Conservation (phyloP, 2,329 filamentous ascomycete genomes). For the Lecanosticta acicola region DNA sequence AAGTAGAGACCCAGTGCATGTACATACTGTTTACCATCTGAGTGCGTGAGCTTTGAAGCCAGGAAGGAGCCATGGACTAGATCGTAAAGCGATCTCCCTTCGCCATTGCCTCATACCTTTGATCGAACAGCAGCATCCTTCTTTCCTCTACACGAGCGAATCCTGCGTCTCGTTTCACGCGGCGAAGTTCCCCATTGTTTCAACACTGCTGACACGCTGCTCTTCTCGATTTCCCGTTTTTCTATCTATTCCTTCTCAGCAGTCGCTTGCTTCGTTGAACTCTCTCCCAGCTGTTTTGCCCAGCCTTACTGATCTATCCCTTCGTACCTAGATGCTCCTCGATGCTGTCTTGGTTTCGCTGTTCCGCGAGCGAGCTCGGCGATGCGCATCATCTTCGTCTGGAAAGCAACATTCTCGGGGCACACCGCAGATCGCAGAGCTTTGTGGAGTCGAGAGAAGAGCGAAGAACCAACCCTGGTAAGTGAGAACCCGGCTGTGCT, state of each 20-base stretch:
- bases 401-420: background rate
- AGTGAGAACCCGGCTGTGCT: no score
- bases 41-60: conserved; percentile 6
- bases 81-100: no score
- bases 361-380: background rate
- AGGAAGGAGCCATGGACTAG: conserved; percentile 6
- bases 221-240: no score
- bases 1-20: conserved; percentile 55
- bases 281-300: no score
- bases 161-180: no score
- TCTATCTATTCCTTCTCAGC: no score
- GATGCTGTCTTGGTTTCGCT: background rate
- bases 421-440: background rate
- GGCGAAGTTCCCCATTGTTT: no score
- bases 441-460: background rate
- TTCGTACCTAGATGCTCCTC: background rate
- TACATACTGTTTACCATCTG: conserved; percentile 26
- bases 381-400: background rate
- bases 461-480: background rate
- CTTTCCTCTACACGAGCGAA: background rate
- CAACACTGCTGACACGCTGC: no score
- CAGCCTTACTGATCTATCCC: no score
- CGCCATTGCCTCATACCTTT: no score
- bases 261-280: no score
- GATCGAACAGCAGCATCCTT: background rate